Evolutionary conservation across 2,329 filamentous ascomycete genomes (phyloP).

Genomic region (Ophiosphaerella korrae): DNA sequence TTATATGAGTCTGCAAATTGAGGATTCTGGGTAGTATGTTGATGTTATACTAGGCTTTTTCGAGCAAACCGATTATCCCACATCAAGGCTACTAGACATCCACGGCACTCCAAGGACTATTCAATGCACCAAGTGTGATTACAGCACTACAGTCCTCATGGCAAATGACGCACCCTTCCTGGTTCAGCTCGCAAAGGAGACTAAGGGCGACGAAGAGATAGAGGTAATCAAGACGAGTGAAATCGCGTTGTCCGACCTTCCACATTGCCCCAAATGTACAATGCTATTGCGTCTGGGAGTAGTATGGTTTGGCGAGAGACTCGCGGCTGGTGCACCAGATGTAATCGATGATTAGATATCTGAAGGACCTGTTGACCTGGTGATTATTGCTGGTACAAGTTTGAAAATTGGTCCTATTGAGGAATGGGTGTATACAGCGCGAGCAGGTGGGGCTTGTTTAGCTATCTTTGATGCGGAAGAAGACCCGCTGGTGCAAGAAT

Average conservation of each 20-base stretch:
- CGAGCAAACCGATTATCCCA: no score
- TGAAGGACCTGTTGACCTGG: conserved; percentile 9
- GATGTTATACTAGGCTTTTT: background rate
- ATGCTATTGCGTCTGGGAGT: conserved; percentile 12
- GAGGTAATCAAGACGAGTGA: background rate
- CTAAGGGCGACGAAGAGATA: no score
- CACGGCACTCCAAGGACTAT: no score
- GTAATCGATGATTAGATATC: conserved; percentile 9
- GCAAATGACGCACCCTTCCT: conserved; percentile 11
- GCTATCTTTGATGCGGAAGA: conserved; percentile 11
- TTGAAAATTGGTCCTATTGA: conserved; percentile 16
- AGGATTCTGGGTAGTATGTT: background rate
- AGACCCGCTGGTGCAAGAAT: background rate
- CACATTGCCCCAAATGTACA: conserved; percentile 11
- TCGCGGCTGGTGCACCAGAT: conserved; percentile 9
- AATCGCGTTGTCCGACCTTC: conserved; percentile 6
- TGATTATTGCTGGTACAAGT: conserved; percentile 16
- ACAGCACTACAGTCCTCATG: conserved; percentile 2
- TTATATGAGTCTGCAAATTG: background rate
- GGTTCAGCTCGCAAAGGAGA: conserved; percentile 4
- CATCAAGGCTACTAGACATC: no score
- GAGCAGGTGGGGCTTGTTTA: conserved; percentile 7
- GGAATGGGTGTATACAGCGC: conserved; percentile 11
- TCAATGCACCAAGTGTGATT: no score
- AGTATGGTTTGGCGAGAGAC: conserved; percentile 17